Evolutionary conservation across 495 filamentous ascomycete genomes (phyloP).

Genomic region (Thermothielavioides terrestris): DNA sequence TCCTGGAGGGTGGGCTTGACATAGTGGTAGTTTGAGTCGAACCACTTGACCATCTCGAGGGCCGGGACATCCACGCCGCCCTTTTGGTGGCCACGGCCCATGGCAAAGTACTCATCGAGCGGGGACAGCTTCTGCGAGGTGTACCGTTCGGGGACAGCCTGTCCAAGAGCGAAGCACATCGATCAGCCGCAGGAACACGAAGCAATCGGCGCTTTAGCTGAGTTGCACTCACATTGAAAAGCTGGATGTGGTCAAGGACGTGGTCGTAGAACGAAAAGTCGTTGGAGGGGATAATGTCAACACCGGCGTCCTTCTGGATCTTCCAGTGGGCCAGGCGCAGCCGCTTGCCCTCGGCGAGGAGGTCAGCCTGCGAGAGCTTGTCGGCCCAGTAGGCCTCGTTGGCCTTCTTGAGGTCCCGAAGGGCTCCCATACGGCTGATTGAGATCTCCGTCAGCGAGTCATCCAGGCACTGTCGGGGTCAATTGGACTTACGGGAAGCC

Average conservation of each 20-base stretch:
- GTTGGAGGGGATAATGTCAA: slow-evolving; percentile 95
- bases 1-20: slow-evolving; percentile 97
- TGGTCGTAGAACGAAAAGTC: slow-evolving; percentile 99
- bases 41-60: slow-evolving; percentile 99
- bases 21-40: slow-evolving; percentile 99
- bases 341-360: slow-evolving; percentile 89
- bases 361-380: slow-evolving; percentile 80
- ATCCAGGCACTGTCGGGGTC: slow-evolving; percentile 49
- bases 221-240: slow-evolving; percentile 91
- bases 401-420: slow-evolving; percentile 99
- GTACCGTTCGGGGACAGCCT: slow-evolving; percentile 88
- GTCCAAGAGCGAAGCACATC: background rate
- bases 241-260: slow-evolving; percentile 95
- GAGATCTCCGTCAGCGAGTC: slow-evolving; percentile 32
- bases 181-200: background rate
- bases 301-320: slow-evolving; percentile 96
- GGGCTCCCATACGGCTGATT: slow-evolving; percentile 81
- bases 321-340: slow-evolving; percentile 96
- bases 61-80: slow-evolving; percentile 83
- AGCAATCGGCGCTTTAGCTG: background rate
- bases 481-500: slow-evolving; percentile 28
- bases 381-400: slow-evolving; percentile 95
- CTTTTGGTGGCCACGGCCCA: slow-evolving; percentile 97
- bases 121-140: slow-evolving; percentile 71
- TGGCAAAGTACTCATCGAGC: slow-evolving; percentile 96